Evolutionary conservation across 169 alveolate genomes (phyloP).

Genomic region (Plasmodium malariae): DNA sequence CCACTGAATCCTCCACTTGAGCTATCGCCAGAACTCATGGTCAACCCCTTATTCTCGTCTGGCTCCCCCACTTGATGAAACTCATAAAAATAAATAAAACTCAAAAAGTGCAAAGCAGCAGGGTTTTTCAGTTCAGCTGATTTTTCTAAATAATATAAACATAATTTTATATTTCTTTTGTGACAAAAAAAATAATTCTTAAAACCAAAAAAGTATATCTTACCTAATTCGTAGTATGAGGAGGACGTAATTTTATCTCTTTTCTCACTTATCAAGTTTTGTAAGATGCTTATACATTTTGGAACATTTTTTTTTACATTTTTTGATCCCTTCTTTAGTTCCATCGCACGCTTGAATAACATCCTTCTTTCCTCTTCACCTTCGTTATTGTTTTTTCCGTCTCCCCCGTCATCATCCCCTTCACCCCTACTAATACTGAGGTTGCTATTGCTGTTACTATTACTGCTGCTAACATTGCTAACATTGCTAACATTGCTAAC

Average conservation of each 20-base stretch:
- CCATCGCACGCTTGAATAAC: constrained; percentile 45
- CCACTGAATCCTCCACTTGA: no score
- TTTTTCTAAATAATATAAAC: constrained; percentile 36
- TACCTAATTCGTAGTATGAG: constrained; percentile 66
- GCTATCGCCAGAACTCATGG: no score
- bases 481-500: no score
- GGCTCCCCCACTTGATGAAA: constrained; percentile 5
- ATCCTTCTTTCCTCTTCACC: constrained; percentile 11
- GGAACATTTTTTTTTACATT: constrained; percentile 33
- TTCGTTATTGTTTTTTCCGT: background rate
- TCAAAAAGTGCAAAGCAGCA: constrained; percentile 65
- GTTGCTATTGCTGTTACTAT: background rate
- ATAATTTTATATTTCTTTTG: constrained; percentile 50
- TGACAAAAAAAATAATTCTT: constrained; percentile 48
- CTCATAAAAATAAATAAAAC: constrained; percentile 65
- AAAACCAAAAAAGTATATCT: constrained; percentile 52
- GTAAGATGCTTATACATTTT: constrained; percentile 49
- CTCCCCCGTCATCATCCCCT: background rate
- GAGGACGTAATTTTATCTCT: constrained; percentile 47
- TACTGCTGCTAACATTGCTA: no score
- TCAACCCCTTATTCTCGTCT: no score
- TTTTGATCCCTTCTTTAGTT: constrained; percentile 58
- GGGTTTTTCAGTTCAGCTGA: constrained; percentile 60
- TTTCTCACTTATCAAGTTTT: constrained; percentile 8
- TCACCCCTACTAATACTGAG: background rate